Evolutionary conservation across 495 filamentous ascomycete species (phyloP), one percentile per base, ranked within the genome.

Genomic region (Xylaria grammica): DNA sequence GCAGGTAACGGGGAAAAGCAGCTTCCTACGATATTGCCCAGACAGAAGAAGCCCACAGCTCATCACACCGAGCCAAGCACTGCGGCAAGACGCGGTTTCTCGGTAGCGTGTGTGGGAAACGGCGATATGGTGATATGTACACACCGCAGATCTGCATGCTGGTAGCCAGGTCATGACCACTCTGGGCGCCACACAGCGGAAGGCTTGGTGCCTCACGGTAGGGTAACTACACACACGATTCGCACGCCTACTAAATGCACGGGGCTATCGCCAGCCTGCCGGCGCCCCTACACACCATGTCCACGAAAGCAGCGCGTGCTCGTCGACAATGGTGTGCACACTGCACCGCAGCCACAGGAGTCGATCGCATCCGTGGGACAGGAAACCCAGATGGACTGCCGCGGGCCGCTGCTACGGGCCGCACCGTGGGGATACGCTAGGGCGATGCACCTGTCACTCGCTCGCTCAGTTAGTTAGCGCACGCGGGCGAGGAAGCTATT

Each of bases 371-470:
- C 6, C 24, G 26, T 27, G 17, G 19, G 52, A 26, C 15, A 44
- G 4, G 17, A 56, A 32, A 36, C 17, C 27, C 15, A 19, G 17
- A 17, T 20, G 30, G 20, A 26, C 65, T 63, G 46, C n/a, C 30
- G 22, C 46, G 49, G 62, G 49, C 49, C 34, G 58, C 45, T 65
- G 56, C 69, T 24, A 64, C 55, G 26, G 52, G 50, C 68, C 55
- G 59, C 62, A 36, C 61, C 48, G 52, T 42, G 22, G 40, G 32
- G 13, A 27, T 54, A n/a, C 34, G 32, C 11, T 36, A 36, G 32
- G 32, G 32, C 32, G 19, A 36, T 9, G 42, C 20, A 56, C 34
- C 53, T 56, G 53, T 44, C 53, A 26, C 17, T 17, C n/a, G 15
- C 6, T 13, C n/a, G n/a, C n/a, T n/a, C n/a, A n/a, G n/a, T n/a